Conservation (phyloP, 2,329 filamentous ascomycete species). For the Curvularia hawaiiensis region DNA sequence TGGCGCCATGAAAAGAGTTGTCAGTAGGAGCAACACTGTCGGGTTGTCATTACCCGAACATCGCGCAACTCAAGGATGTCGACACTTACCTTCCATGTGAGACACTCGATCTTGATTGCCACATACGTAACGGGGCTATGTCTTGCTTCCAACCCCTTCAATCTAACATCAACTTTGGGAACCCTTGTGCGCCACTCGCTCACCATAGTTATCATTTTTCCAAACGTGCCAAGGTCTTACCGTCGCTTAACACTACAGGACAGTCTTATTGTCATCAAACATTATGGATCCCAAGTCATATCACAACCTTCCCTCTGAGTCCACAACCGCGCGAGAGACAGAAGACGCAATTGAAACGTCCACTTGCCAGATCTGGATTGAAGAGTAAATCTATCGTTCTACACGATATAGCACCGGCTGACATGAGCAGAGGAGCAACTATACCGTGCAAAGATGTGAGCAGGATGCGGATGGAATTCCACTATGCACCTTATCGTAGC, state of each 20-base stretch:
- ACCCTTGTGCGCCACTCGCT: neutral
- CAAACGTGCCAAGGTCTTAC: neutral
- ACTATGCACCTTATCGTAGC: constrained; percentile 12
- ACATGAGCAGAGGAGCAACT: neutral
- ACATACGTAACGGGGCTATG: neutral
- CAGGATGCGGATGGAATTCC: constrained; percentile 11
- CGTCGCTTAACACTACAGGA: constrained; percentile 2
- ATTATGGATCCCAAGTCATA: neutral
- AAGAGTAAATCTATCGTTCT: constrained; percentile 2
- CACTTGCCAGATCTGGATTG: constrained; percentile 14
- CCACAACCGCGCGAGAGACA: constrained; percentile 5
- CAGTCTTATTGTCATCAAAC: neutral
- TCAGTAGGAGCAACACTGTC: neutral
- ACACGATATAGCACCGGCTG: neutral
- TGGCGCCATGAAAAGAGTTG: neutral
- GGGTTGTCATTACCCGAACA: neutral
- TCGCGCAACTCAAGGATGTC: neutral
- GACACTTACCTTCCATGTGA: constrained; percentile 1
- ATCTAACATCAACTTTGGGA: neutral
- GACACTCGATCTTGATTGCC: neutral
- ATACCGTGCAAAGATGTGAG: neutral
- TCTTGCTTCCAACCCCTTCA: neutral
- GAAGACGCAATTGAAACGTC: constrained; percentile 11
- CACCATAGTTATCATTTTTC: neutral
- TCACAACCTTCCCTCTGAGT: neutral